Evolutionary conservation across 768 basidiomycete species (phyloP).

Genomic region (Russula sp.): DNA sequence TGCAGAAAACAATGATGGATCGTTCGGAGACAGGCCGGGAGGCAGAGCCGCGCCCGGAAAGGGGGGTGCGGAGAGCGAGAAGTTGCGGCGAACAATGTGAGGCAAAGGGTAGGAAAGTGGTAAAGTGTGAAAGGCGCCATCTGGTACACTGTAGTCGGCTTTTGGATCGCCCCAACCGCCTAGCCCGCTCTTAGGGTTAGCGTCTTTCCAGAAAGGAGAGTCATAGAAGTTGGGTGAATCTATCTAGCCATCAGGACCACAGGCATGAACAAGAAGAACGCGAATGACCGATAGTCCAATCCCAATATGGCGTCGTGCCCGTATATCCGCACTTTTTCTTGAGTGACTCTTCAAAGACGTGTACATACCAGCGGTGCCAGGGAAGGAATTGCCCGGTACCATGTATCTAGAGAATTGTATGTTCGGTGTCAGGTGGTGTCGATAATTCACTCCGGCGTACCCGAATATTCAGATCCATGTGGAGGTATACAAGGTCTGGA

Average conservation of each 20-base stretch:
- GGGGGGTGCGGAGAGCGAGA: slow-evolving; percentile 31
- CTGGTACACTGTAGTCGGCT: slow-evolving; percentile 31
- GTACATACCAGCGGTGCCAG: slow-evolving; percentile 35
- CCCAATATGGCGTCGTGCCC: slow-evolving; percentile 34
- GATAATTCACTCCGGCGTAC: slow-evolving; percentile 5
- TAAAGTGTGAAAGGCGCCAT: slow-evolving; percentile 36
- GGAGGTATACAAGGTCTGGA: slow-evolving; percentile 32
- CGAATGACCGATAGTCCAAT: slow-evolving; percentile 33
- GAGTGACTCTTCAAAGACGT: slow-evolving; percentile 31
- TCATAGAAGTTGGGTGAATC: slow-evolving; percentile 33
- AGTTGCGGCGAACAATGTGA: slow-evolving; percentile 38
- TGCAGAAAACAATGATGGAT: slow-evolving; percentile 34
- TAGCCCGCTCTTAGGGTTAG: slow-evolving; percentile 32
- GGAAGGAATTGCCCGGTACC: slow-evolving; percentile 34
- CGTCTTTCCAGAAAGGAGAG: slow-evolving; percentile 31
- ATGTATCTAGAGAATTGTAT: slow-evolving; percentile 29
- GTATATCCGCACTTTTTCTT: slow-evolving; percentile 33
- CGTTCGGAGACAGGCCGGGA: slow-evolving; percentile 27
- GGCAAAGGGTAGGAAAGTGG: slow-evolving; percentile 37
- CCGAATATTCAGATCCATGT: slow-evolving; percentile 34
- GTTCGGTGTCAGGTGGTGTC: neutral
- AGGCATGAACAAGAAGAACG: neutral
- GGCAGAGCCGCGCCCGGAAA: no score
- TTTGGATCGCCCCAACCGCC: slow-evolving; percentile 35
- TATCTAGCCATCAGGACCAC: neutral